Conservation (phyloP, 2,329 filamentous ascomycete species). For the Sporothrix brasiliensis region DNA sequence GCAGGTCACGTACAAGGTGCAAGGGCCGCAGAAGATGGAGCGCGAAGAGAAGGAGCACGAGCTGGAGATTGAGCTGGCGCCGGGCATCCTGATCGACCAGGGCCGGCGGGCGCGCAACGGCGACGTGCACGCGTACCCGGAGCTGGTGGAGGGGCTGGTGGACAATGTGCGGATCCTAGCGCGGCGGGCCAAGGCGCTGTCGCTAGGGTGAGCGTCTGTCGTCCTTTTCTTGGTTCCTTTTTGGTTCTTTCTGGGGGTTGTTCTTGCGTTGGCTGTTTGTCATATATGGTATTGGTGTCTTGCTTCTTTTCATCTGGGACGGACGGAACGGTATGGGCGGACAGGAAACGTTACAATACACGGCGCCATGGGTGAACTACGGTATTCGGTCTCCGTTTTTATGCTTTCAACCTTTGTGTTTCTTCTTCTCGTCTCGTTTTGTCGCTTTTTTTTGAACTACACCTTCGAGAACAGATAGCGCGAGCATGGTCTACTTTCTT, state of each 20-base stretch:
- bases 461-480: not conserved
- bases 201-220: not conserved
- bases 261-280: not conserved
- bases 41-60: conserved; percentile 70
- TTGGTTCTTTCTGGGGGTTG: too few species aligned
- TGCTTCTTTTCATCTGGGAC: not conserved
- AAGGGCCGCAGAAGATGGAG: conserved; percentile 44
- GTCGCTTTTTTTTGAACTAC: not conserved
- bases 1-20: conserved; percentile 67
- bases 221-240: not conserved
- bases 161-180: conserved; percentile 68
- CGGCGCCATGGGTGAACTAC: conserved; percentile 5
- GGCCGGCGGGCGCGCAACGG: conserved; percentile 58
- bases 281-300: not conserved
- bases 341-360: not conserved
- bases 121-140: conserved; percentile 63
- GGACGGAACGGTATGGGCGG: not conserved
- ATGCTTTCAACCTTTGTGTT: not conserved
- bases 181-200: conserved; percentile 28
- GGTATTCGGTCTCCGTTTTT: not conserved
- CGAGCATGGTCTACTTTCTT: conserved; percentile 5
- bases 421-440: not conserved
- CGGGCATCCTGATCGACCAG: conserved; percentile 65
- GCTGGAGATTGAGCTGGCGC: conserved; percentile 76
- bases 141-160: conserved; percentile 71